Base-by-base conservation (phyloP, 2,329 filamentous ascomycete genomes). In the Calycina herbarum region DNA sequence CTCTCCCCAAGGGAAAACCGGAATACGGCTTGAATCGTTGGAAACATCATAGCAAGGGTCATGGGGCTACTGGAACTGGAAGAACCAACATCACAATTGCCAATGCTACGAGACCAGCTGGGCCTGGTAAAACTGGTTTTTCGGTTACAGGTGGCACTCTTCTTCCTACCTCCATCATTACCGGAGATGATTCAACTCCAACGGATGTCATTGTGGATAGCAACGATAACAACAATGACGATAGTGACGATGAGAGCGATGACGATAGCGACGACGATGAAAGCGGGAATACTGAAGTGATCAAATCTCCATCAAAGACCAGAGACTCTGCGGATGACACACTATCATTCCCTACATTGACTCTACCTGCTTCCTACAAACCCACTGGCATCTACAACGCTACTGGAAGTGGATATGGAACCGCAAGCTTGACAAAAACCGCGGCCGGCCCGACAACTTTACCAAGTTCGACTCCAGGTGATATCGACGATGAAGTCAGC, bases 31-130 rank as follows among this genome's bases (percentile, higher is more conserved):
- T 45, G 45, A 54, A 33, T 45, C 11, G 10, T 13, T 45, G 56
- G 54, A 54, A 59, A 15, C 31, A 45, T 15, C 35, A 59, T 24
- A 38, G 11, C 7, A 40, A 63, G 29, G 48, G 61, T 20, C 57
- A 45, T 27, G 17, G 54, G n/a, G 31, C 40, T n/a, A 33, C n/a
- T 33, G 24, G 31, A 29, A 56, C 15, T 10, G 45, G 45, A 27
- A 48, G n/a, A 20, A 15, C n/a, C 45, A n/a, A 35, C 17, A 24
- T 48, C 15, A 35, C 31, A n/a, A 51, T 31, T 40, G 45, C 48
- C 51, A 56, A 42, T 56, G 15, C 45, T 40, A 62, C 60, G 24
- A 29, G 60, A 57, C 27, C 60, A 35, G 60, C 59, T n/a, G 57
- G 57, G 35, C n/a, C 57, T 35, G 57, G 31, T 38, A 33, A 33